Base-by-base conservation (phyloP, 2,329 filamentous ascomycete genomes). In the Geosmithia putterillii region DNA sequence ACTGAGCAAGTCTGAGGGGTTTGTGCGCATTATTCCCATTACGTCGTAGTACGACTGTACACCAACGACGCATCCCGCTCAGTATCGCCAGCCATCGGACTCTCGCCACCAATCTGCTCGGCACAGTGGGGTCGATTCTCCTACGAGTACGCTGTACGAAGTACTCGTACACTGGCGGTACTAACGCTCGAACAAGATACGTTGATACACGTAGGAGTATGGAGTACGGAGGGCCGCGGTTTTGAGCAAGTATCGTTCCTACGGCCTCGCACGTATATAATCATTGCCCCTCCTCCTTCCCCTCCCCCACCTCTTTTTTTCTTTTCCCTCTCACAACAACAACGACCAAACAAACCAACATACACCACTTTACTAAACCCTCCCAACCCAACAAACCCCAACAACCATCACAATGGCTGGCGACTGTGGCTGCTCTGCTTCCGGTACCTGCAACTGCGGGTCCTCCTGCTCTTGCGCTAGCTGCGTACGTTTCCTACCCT, bases 361-460 rank as follows among this genome's bases (percentile, higher is more conserved):
- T 25, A 41, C 38, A 34, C 32, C 34, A 38, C 15, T 23, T 34
- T 28, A 44, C 25, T 23, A 47, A 38, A 36, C 28, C 21, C n/a
- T 20, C 7, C 19, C 20, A 49, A 47, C 41, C 43, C 47, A 42
- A 40, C 38, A 5, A 22, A 10, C 28, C 41, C 37, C 38, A 39
- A 45, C 40, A 34, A 28, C 43, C 39, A 39, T 57, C 55, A 66
- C 47, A 51, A 68, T 68, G 65, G 55, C 28, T 32, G 28, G 56
- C 54, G 62, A 58, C 53, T 68, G 63, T 50, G 64, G 63, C 53
- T 67, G 65, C 49, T 51, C 61, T 50, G 51, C 57, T 42, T 59
- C 62, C 47, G 65, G 64, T 51, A 52, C 59, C 43, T 68, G 65
- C 54, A 52, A 54, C 54, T 68, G 65, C 55, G 65, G 65, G 52